A percentile compares a stretch with the other conserved stretches of the same genome.
These are phyloP conservation scores for Tolypocladium paradoxum DNA, from an alignment of 2,329 filamentous ascomycete genomes.

Conservation along the genomic window DNA sequence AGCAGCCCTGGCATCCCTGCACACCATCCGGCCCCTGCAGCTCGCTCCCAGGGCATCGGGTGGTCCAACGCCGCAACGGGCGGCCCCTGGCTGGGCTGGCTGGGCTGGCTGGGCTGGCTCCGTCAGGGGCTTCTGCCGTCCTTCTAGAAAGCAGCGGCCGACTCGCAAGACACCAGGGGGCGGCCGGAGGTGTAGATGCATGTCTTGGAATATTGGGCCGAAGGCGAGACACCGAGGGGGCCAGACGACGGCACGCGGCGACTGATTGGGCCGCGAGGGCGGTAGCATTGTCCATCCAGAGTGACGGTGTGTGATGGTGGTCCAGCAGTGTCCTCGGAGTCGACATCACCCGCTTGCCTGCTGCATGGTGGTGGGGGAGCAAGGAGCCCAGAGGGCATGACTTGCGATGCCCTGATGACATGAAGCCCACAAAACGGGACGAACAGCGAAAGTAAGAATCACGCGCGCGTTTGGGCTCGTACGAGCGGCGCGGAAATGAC, in stretches of 20 bases:
- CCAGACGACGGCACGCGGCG: not conserved
- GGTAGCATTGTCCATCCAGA: not conserved
- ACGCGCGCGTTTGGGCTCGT: not conserved
- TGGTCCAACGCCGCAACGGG: not conserved
- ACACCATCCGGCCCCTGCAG: slow-evolving; percentile 1
- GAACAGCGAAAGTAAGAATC: not conserved
- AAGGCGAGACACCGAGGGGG: not conserved
- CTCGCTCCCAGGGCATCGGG: not conserved
- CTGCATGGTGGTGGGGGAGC: not conserved
- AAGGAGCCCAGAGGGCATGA: not conserved
- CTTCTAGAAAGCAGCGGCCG: slow-evolving; percentile 16
- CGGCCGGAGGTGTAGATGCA: not conserved
- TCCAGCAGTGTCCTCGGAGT: not conserved
- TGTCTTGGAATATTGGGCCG: not conserved
- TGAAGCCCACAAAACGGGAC: not conserved
- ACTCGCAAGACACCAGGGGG: not conserved
- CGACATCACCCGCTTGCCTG: not conserved
- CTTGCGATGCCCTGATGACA: not conserved
- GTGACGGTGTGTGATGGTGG: too few relatives aligned
- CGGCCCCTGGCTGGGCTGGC: too few relatives aligned
- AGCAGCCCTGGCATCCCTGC: slow-evolving; percentile 2
- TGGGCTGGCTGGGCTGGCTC: too few relatives aligned
- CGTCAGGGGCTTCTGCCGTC: slow-evolving; percentile 16
- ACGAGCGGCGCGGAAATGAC: not conserved
- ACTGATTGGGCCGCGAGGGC: not conserved